Evolutionary conservation across 345 rosid genomes (phyloP), one percentile per base, ranked within the genome.

Genomic region (Dimocarpus longan): DNA sequence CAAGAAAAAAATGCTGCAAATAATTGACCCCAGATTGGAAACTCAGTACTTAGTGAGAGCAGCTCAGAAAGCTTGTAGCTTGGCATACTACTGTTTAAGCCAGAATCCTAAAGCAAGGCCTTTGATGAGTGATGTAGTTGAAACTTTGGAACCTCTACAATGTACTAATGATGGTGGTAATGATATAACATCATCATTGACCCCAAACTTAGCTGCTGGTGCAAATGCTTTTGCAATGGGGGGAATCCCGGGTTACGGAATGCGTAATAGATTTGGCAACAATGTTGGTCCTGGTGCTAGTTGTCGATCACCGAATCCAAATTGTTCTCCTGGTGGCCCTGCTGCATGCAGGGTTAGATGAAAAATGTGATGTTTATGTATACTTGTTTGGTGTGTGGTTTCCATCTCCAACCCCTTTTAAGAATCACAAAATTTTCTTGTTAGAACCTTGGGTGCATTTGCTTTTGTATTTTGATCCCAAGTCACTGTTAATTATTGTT

Each of bases 91-190:
- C 77, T 93, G 98, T 85, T 87, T 93, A 68, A 93, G 97, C 87
- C 99, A 91, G 83, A 95, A 95, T 83, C 98, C 98, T 3, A 95
- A 95, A 86, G 99, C 99, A 52, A 92, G 98, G 80, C 99, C 99
- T 42, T 80, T 95, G 77, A 95, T 93, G 98, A 92, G 98, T 48
- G 98, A 95, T 66, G 98, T 95, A 64, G 99, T 93, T 22, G 97
- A 95, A 86, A 93, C 99, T 66, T 68, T 95, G 85, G 97, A 92
- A 82, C 97, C 99, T 77, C 83, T 91, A 80, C 98, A 95, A 81
- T 90, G 91, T 71, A 80, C 84, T 52, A 77, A 77, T 43, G 91
- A 88, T 66, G 82, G 84, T 44, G 76, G 86, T 48, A 83, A 32
- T 82, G 90, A 88, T 81, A 84, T 88, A 48, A 83, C 88, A 5